Evolutionary conservation across 2,329 filamentous ascomycete genomes (phyloP), one percentile per base, ranked within the genome.

Genomic region (Aspergillus terreus): DNA sequence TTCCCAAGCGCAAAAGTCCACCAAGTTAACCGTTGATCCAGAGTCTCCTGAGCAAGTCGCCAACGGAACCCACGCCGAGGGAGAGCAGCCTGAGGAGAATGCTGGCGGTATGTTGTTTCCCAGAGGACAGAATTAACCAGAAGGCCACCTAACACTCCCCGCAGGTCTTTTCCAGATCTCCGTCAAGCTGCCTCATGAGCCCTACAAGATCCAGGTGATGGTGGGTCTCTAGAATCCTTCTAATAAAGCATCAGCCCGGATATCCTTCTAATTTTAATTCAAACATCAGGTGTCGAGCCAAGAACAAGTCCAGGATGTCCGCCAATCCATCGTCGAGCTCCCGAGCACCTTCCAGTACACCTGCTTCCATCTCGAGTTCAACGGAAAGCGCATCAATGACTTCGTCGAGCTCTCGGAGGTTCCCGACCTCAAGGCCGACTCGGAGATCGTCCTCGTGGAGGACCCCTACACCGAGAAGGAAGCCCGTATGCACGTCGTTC

Each of bases 381-480:
- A 89, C 53, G 90, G 90, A 61, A 79, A 88, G 73, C 87, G 88
- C 59, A 87, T 99, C 80, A 97, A 97, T 72, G 94, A 99, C 73
- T 97, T 94, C 64, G 82, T 95, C 53, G 87, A 95, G 70, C 82
- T 99, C 56, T 91, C 90, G 49, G 92, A 99, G 68, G 88, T 99
- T 50, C 81, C 87, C 44, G 90, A 83, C 51, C 82, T 99, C 50
- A 82, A 83, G 48, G 74, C 86, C 32, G 85, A 91, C 56, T 88
- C 92, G 33, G 87, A 92, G 64, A 81, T 96, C 52, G 82, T 81
- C 49, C 76, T 99, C 62, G 84, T 96, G 49, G 88, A 96, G 74
- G 94, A 99, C 67, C 90, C 95, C 43, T 99, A 99, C 72, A 99
- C 90, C 41, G 94, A 99, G 77, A 97, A 96, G 77, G 94, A 99